Conservation (phyloP, 2,329 filamentous ascomycete genomes). For the Akanthomyces lecanii region DNA sequence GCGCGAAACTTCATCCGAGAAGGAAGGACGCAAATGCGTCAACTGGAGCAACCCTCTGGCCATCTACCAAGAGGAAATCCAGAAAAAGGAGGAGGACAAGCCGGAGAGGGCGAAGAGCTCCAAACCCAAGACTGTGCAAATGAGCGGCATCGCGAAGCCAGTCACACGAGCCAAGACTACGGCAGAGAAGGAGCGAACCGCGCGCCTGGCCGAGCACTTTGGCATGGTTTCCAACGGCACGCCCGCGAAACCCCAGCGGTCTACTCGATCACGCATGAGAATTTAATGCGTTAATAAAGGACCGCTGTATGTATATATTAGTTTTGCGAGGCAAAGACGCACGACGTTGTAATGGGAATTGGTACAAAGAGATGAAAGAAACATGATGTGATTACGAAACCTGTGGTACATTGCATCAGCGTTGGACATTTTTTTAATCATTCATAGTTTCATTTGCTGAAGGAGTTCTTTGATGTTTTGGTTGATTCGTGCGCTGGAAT, state of each 20-base stretch:
- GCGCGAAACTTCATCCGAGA: conserved; percentile 18
- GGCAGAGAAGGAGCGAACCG: conserved; percentile 25
- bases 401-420: not conserved
- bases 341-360: not conserved
- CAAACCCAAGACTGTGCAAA: conserved; percentile 15
- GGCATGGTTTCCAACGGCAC: conserved; percentile 34
- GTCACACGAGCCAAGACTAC: conserved; percentile 18
- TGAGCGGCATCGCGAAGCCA: conserved; percentile 30
- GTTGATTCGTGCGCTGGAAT: not conserved
- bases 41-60: conserved; percentile 33
- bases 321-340: not conserved
- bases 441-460: not conserved
- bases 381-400: not conserved
- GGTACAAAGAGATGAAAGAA: not conserved
- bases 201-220: conserved; percentile 29
- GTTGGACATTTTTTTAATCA: not conserved
- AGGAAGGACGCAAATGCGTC: conserved; percentile 28
- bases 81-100: conserved; percentile 23
- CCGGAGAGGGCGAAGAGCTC: conserved; percentile 12
- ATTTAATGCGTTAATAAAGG: conserved; percentile 5
- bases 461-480: not conserved
- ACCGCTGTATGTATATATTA: not conserved
- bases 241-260: conserved; percentile 27
- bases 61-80: conserved; percentile 24
- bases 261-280: conserved; percentile 14